These are phyloP conservation scores for Cylindrotheca fusiformis DNA, from an alignment of 108 stramenopile species.

Conservation along the genomic window DNA sequence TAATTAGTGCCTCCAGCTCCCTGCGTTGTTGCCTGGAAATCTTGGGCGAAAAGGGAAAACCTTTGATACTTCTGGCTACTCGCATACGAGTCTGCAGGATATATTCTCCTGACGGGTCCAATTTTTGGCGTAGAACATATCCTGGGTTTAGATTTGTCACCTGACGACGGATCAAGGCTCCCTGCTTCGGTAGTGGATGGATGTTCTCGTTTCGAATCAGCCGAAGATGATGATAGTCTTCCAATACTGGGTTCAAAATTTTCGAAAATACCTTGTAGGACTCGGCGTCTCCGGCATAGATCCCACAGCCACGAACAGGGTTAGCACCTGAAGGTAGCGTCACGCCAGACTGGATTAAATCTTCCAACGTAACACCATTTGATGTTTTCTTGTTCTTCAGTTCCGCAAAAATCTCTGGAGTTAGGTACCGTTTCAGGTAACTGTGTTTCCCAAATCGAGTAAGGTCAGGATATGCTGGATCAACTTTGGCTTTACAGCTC, in stretches of 20 bases:
- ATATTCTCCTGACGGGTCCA: conserved; percentile 80
- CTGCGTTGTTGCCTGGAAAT: conserved; percentile 62
- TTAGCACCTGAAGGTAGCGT: conserved; percentile 68
- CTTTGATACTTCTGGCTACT: conserved; percentile 78
- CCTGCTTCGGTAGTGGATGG: conserved; percentile 1
- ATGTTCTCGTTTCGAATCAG: conserved; percentile 6
- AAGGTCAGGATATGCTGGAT: conserved; percentile 43
- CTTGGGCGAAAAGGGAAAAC: conserved; percentile 77
- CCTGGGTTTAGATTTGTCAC: conserved; percentile 66
- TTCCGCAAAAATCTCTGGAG: conserved; percentile 51
- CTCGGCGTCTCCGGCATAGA: conserved; percentile 85
- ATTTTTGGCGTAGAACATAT: conserved; percentile 48
- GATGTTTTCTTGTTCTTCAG: conserved; percentile 52
- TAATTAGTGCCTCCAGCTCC: conserved; percentile 45
- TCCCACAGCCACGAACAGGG: conserved; percentile 82
- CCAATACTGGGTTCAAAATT: conserved; percentile 72
- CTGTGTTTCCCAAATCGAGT: conserved; percentile 43
- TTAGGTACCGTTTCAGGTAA: conserved; percentile 68
- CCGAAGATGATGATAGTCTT: conserved; percentile 60
- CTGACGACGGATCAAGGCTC: conserved; percentile 43
- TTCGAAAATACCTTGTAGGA: conserved; percentile 78
- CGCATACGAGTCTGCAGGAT: conserved; percentile 89
- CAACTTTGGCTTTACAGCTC: conserved; percentile 5
- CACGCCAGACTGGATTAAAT: conserved; percentile 62
- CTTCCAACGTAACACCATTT: conserved; percentile 63